Conservation (phyloP, 345 rosid species). For the Luvunga scandens region DNA sequence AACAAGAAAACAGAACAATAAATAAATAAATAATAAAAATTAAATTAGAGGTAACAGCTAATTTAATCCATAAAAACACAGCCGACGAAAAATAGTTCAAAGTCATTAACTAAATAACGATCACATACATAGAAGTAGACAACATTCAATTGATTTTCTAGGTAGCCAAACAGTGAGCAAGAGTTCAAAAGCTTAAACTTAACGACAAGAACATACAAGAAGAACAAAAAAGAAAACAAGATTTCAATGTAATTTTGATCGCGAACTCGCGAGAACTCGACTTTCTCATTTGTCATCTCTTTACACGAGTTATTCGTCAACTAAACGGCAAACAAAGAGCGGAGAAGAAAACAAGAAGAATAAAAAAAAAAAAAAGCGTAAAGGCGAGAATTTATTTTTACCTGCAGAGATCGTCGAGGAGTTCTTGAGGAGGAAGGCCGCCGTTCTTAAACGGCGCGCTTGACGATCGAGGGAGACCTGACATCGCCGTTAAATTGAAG, state of each 20-base stretch:
- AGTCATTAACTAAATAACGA: neutral
- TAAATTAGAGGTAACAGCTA: neutral
- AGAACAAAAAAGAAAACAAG: neutral
- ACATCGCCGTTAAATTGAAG: constrained; percentile 40
- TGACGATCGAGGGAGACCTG: constrained; percentile 66
- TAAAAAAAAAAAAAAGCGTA: neutral
- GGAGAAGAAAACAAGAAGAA: neutral
- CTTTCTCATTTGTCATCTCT: neutral
- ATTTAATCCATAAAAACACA: neutral
- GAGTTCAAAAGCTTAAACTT: neutral
- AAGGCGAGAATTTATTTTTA: neutral
- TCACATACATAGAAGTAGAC: neutral
- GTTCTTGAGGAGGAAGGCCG: constrained; percentile 93
- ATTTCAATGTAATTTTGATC: neutral
- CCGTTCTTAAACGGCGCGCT: constrained; percentile 74
- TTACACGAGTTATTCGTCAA: neutral
- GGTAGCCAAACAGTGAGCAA: neutral
- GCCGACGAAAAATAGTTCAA: neutral
- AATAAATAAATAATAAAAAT: neutral
- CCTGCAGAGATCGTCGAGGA: constrained; percentile 99
- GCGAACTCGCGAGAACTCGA: neutral
- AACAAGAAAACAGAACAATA: neutral
- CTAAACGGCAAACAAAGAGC: neutral
- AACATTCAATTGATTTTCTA: neutral
- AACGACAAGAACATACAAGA: neutral